phyloP scores from a whole-genome alignment of 2,329 filamentous ascomycete species.

The Lachnellula occidentalis region DNA sequence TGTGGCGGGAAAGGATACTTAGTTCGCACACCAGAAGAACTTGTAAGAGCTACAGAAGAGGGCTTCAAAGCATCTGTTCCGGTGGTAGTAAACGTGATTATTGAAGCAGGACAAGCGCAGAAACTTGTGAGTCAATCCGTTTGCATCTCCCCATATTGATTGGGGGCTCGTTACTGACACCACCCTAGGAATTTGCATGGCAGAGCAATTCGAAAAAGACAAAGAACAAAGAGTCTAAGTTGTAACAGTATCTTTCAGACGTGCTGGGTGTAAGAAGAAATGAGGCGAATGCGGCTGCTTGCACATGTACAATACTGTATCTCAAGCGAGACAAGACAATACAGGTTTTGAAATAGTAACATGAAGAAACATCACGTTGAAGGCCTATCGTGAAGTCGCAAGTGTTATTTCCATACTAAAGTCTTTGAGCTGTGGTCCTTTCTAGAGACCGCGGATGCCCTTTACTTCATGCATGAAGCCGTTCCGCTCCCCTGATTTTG shows the following conservation, averaged over 20 bases:
- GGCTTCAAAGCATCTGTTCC: conserved; percentile 44
- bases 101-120: conserved; percentile 44
- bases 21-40: conserved; percentile 45
- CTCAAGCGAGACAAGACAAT: background rate
- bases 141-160: background rate
- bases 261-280: background rate
- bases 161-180: background rate
- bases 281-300: background rate
- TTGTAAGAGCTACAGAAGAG: conserved; percentile 43
- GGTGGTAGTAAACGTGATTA: conserved; percentile 49
- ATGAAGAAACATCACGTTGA: background rate
- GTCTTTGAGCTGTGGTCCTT: background rate
- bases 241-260: conserved; percentile 4
- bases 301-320: background rate
- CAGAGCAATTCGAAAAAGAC: conserved; percentile 29
- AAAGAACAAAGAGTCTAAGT: conserved; percentile 18
- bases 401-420: background rate
- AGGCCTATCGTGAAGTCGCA: background rate
- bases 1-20: conserved; percentile 48
- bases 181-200: conserved; percentile 28
- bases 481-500: background rate
- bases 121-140: conserved; percentile 27
- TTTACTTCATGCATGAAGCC: background rate
- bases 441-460: background rate
- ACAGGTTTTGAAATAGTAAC: background rate